Conservation (phyloP, 108 stramenopile species). For the Nitzschia inconspicua region DNA sequence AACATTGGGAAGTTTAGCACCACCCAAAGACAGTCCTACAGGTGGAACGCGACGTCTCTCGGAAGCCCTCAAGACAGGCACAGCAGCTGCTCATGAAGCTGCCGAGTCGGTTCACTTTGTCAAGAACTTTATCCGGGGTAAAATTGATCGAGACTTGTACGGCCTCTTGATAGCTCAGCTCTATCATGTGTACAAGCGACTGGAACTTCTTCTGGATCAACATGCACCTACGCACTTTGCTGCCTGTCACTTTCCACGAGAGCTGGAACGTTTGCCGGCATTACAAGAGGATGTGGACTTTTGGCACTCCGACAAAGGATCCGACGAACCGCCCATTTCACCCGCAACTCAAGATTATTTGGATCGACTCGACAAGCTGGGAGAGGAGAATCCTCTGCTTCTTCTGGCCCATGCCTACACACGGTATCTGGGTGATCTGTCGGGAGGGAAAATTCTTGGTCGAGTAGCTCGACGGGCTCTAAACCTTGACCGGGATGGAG, state of each 20-base stretch:
- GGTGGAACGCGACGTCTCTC: constrained; percentile 33
- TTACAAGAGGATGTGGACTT: constrained; percentile 77
- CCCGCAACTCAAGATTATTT: constrained; percentile 79
- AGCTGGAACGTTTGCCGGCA: constrained; percentile 51
- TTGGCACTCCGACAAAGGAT: constrained; percentile 44
- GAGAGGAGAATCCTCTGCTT: constrained; percentile 54
- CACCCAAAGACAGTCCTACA: constrained; percentile 4
- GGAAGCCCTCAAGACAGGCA: constrained; percentile 75
- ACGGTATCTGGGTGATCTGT: constrained; percentile 86
- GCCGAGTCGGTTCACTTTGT: constrained; percentile 91
- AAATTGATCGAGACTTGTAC: constrained; percentile 74
- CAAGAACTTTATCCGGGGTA: constrained; percentile 76
- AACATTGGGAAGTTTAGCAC: background rate
- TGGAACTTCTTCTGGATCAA: constrained; percentile 63
- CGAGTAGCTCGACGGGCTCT: constrained; percentile 72
- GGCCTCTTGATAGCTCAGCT: constrained; percentile 51
- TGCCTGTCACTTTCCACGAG: constrained; percentile 70
- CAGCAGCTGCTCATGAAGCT: constrained; percentile 72
- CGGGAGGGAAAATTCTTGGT: constrained; percentile 77
- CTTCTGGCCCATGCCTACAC: constrained; percentile 89
- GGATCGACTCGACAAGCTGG: constrained; percentile 54
- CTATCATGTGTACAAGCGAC: constrained; percentile 62
- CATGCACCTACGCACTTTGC: constrained; percentile 61
- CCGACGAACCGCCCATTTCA: constrained; percentile 32
- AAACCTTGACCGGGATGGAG: constrained; percentile 30